phyloP scores from a whole-genome alignment of 2,329 filamentous ascomycete species.

The Sporothrix mexicana region DNA sequence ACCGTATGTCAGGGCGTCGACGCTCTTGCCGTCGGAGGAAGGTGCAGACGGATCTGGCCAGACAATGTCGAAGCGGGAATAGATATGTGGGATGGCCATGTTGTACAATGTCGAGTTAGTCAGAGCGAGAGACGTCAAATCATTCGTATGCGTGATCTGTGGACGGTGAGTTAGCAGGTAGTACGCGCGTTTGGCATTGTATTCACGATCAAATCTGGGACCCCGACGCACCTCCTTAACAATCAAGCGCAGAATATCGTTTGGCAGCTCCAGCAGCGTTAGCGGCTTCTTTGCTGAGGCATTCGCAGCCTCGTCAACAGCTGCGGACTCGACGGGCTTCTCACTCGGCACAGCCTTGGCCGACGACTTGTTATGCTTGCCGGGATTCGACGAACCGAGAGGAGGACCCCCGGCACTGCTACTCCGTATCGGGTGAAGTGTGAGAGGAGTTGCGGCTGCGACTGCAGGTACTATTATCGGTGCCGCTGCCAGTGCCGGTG shows the following conservation, averaged over 20 bases:
- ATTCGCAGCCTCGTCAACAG: constrained; percentile 60
- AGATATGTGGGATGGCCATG: constrained; percentile 78
- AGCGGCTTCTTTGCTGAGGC: constrained; percentile 62
- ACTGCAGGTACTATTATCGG: constrained; percentile 2
- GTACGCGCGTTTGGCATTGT: constrained; percentile 5
- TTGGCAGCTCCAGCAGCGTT: constrained; percentile 73
- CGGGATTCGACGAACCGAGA: not conserved
- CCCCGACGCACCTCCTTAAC: constrained; percentile 71
- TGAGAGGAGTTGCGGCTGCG: not conserved
- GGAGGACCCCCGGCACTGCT: not conserved
- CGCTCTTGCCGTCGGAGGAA: constrained; percentile 70
- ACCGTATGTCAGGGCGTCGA: constrained; percentile 83
- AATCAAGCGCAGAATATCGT: constrained; percentile 79
- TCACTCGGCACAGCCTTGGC: constrained; percentile 49
- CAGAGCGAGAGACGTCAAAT: constrained; percentile 77
- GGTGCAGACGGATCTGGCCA: constrained; percentile 76
- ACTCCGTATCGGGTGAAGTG: constrained; percentile 20
- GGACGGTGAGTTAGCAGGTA: not conserved
- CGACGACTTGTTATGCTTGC: constrained; percentile 29
- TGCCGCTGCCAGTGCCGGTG: not conserved
- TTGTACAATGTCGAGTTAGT: constrained; percentile 79
- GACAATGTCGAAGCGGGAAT: constrained; percentile 85
- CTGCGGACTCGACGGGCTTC: constrained; percentile 69
- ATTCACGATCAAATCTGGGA: not conserved
- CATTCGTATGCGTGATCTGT: constrained; percentile 80